phyloP scores from a whole-genome alignment of 2,329 filamentous ascomycete genomes.

The Tolypocladium amazonense region DNA sequence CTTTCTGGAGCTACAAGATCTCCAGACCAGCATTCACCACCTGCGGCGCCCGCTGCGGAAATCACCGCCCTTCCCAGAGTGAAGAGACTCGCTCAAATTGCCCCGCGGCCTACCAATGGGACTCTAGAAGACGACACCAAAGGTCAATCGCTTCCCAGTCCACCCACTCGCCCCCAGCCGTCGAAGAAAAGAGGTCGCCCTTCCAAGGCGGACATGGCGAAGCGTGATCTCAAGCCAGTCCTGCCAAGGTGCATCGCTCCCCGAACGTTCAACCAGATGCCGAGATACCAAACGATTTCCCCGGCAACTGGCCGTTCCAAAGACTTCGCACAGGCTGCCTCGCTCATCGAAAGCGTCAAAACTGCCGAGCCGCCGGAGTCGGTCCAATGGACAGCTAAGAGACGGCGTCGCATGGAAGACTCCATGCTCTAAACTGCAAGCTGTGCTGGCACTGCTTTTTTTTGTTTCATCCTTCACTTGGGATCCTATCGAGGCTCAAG shows the following conservation, averaged over 20 bases:
- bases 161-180: neutral
- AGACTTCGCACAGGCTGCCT: neutral
- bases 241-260: constrained; percentile 22
- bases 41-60: neutral
- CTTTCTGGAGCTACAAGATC: neutral
- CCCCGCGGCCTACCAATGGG: constrained; percentile 12
- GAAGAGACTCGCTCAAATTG: constrained; percentile 6
- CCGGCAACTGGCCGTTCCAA: constrained; percentile 3
- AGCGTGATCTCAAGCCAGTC: constrained; percentile 16
- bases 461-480: neutral
- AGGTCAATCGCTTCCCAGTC: neutral
- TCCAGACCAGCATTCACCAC: neutral
- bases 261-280: constrained; percentile 9
- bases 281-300: constrained; percentile 5
- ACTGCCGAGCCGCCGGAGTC: neutral
- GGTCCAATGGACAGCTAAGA: neutral
- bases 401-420: constrained; percentile 1
- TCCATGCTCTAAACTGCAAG: neutral
- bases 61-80: neutral
- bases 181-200: constrained; percentile 35
- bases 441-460: neutral
- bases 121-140: neutral
- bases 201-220: constrained; percentile 31
- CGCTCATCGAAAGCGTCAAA: neutral
- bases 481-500: too few relatives aligned